phyloP scores from a whole-genome alignment of 1,139 yeast genomes.

The Scheffersomyces insectosa region DNA sequence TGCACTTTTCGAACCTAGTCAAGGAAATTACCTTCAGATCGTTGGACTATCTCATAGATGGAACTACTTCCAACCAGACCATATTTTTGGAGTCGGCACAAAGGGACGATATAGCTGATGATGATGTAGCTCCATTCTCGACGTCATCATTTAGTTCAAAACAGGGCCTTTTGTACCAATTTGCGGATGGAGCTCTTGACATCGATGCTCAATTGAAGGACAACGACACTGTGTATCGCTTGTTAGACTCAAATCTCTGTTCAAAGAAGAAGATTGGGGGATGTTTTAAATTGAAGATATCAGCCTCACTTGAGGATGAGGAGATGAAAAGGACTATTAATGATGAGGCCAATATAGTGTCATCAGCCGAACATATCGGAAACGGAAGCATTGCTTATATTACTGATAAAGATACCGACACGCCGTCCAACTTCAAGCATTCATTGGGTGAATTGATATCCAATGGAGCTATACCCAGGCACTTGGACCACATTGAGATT shows the following conservation, averaged over 20 bases:
- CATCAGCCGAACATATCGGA: slow-evolving; percentile 39
- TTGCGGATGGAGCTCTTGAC: slow-evolving; percentile 52
- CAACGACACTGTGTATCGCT: slow-evolving; percentile 8
- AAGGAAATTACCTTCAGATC: slow-evolving; percentile 67
- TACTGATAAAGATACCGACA: slow-evolving; percentile 52
- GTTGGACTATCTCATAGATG: slow-evolving; percentile 58
- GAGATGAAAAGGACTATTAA: slow-evolving; percentile 30
- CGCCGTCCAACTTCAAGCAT: slow-evolving; percentile 39
- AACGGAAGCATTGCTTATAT: slow-evolving; percentile 61
- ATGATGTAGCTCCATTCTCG: slow-evolving; percentile 8
- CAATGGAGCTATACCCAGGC: slow-evolving; percentile 32
- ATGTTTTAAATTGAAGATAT: slow-evolving; percentile 45
- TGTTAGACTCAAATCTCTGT: slow-evolving; percentile 34
- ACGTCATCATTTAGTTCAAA: slow-evolving; percentile 29
- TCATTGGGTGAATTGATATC: slow-evolving; percentile 42
- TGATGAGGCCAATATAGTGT: slow-evolving; percentile 44
- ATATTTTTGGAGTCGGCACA: slow-evolving; percentile 52
- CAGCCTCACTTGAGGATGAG: slow-evolving; percentile 43
- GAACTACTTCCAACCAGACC: slow-evolving; percentile 51
- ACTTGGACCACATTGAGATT: slow-evolving; percentile 30
- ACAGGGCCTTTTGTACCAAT: slow-evolving; percentile 62
- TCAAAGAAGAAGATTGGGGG: slow-evolving; percentile 40
- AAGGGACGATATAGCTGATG: slow-evolving; percentile 41
- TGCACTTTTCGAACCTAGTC: slow-evolving; percentile 67
- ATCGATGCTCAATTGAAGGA: slow-evolving; percentile 14